These are phyloP conservation scores for Ballota nigra DNA, from an alignment of 257 asterid species.

Conservation along the genomic window DNA sequence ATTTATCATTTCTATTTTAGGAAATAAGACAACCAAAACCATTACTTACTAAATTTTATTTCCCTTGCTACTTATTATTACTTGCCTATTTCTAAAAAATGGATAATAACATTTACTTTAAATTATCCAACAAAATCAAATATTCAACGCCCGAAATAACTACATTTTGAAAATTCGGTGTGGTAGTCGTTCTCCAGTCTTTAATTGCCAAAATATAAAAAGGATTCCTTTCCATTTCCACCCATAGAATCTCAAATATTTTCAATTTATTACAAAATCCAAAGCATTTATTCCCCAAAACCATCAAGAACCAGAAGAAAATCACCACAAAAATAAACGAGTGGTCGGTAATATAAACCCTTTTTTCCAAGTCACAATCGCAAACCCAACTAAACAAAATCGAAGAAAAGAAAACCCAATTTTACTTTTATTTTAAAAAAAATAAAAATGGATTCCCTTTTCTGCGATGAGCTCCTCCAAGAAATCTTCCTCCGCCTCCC, in stretches of 20 bases:
- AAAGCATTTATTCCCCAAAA: neutral
- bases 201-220: neutral
- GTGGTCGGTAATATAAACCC: conserved; percentile 28
- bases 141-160: neutral
- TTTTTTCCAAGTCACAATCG: conserved; percentile 15
- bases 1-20: too few relatives aligned
- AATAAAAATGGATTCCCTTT: conserved; percentile 50
- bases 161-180: neutral
- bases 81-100: neutral
- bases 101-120: neutral
- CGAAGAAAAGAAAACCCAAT: neutral
- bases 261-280: conserved; percentile 1
- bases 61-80: neutral
- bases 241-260: conserved; percentile 3
- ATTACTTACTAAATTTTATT: neutral
- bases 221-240: neutral
- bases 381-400: neutral
- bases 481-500: conserved; percentile 83
- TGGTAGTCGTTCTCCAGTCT: neutral
- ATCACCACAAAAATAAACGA: conserved; percentile 7
- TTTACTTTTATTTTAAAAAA: too few relatives aligned
- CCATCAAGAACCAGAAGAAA: conserved; percentile 10
- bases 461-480: conserved; percentile 77
- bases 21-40: too few relatives aligned
- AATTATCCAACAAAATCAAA: too few relatives aligned